Evolutionary conservation across 352 stramenopile genomes (phyloP).

Genomic region (Elongisporangium prolatum): DNA sequence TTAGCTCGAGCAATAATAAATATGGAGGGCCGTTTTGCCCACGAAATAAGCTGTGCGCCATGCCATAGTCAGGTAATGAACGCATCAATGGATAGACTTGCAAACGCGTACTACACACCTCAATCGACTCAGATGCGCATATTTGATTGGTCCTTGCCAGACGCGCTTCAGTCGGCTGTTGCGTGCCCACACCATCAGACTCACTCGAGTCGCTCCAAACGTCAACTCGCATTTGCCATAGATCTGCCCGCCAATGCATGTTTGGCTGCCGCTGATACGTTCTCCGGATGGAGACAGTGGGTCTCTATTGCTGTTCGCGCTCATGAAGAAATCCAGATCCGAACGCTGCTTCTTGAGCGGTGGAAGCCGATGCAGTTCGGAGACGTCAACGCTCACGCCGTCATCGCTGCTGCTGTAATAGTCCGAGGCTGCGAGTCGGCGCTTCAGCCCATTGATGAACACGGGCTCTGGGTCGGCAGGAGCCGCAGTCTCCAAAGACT

Average conservation of each 20-base stretch:
- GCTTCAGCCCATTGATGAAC: not conserved
- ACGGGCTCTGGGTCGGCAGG: not conserved
- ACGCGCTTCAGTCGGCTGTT: slow-evolving; percentile 1
- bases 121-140: slow-evolving; percentile 35
- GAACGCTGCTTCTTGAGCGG: not conserved
- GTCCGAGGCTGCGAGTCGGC: no score
- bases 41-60: slow-evolving; percentile 21
- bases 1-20: slow-evolving; percentile 50
- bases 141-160: slow-evolving; percentile 33
- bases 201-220: slow-evolving; percentile 20
- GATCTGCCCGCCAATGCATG: slow-evolving; percentile 31
- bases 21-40: slow-evolving; percentile 27
- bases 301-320: slow-evolving; percentile 4
- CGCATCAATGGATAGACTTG: not conserved
- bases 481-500: not conserved
- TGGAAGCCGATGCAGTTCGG: not conserved
- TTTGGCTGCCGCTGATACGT: slow-evolving; percentile 2
- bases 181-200: slow-evolving; percentile 29
- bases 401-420: not conserved
- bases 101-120: slow-evolving; percentile 18
- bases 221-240: slow-evolving; percentile 36
- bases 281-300: not conserved
- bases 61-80: not conserved
- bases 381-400: not conserved
- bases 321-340: slow-evolving; percentile 1